A percentile compares a stretch with the other conserved stretches of the same genome.
Conservation (phyloP, 768 basidiomycete species). For the Hypsizygus marmoreus region DNA sequence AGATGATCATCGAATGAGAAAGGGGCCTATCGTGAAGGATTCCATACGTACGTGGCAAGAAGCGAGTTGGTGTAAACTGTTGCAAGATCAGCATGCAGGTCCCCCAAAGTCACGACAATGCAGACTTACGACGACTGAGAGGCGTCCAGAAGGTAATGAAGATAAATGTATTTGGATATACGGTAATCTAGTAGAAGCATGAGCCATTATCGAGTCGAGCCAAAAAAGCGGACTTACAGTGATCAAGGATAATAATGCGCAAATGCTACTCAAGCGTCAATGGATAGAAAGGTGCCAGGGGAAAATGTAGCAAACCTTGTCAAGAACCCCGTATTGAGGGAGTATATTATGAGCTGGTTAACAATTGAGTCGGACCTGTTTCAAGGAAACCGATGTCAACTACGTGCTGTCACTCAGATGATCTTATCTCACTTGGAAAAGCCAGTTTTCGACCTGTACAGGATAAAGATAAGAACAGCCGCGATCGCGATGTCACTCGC, state of each 20-base stretch:
- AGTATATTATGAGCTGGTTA: conserved; percentile 15
- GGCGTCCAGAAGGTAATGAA: conserved; percentile 11
- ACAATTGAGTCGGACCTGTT: conserved; percentile 14
- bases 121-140: conserved; percentile 7
- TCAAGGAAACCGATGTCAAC: not conserved
- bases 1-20: not conserved
- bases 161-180: conserved; percentile 6
- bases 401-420: not conserved
- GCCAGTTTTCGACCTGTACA: conserved; percentile 10
- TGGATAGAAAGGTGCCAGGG: not conserved
- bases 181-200: conserved; percentile 5
- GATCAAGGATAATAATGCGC: conserved; percentile 11
- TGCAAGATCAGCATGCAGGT: not conserved
- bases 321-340: conserved; percentile 14
- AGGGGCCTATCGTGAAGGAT: not conserved
- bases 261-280: conserved; percentile 5
- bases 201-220: not conserved
- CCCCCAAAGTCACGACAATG: not conserved
- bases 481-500: conserved; percentile 14
- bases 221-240: conserved; percentile 2
- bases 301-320: conserved; percentile 5
- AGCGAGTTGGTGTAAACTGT: conserved; percentile 15
- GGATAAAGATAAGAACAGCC: conserved; percentile 6
- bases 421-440: conserved; percentile 7
- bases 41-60: conserved; percentile 9